These are phyloP conservation scores for Exophiala bonariae DNA, from an alignment of 2,329 filamentous ascomycete species.

Conservation along the genomic window DNA sequence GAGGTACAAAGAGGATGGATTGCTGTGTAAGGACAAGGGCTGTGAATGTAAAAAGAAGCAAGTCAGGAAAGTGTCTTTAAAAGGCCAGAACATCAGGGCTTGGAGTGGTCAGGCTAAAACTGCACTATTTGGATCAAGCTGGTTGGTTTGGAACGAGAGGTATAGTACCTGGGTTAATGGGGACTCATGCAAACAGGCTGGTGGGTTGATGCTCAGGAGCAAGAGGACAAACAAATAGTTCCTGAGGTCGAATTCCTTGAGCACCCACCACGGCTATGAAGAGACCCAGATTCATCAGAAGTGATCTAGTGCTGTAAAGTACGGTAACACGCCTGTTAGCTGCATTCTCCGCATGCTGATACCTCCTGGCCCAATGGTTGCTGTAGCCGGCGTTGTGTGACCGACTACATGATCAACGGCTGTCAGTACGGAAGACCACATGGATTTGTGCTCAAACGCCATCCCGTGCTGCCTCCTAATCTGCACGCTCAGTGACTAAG, in stretches of 20 bases:
- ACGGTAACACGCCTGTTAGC: conserved; percentile 19
- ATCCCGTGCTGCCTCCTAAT: conserved; percentile 21
- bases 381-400: conserved; percentile 16
- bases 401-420: conserved; percentile 18
- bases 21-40: background rate
- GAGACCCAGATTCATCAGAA: conserved; percentile 12
- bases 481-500: conserved; percentile 12
- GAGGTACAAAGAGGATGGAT: too few species aligned
- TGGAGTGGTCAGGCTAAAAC: conserved; percentile 11
- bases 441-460: conserved; percentile 20
- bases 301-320: conserved; percentile 19
- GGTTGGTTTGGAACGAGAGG: conserved; percentile 7
- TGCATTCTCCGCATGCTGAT: conserved; percentile 12
- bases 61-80: background rate
- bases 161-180: background rate
- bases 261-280: too few species aligned
- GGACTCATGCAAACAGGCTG: conserved; percentile 29
- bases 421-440: conserved; percentile 18
- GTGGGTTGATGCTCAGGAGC: conserved; percentile 9
- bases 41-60: conserved; percentile 3
- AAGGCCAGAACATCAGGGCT: conserved; percentile 4
- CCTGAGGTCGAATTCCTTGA: conserved; percentile 12
- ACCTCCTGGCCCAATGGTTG: conserved; percentile 16
- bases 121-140: conserved; percentile 17
- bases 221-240: conserved; percentile 28